phyloP scores from a whole-genome alignment of 2,329 filamentous ascomycete genomes.

The Aspergillus oerlinghausenensis region DNA sequence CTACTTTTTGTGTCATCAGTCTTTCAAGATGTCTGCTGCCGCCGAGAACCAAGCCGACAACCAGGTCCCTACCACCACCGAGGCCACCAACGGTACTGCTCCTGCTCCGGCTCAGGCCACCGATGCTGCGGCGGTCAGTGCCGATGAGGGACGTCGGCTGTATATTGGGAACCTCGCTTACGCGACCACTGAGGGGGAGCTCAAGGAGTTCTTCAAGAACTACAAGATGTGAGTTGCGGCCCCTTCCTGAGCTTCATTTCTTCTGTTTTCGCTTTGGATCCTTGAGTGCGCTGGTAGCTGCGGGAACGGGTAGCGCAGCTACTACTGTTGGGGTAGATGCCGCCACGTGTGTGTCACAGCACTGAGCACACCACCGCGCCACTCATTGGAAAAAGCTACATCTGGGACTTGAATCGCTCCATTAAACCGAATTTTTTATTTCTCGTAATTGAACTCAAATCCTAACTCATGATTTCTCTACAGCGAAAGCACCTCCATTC shows the following conservation, averaged over 20 bases:
- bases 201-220: conserved; percentile 99
- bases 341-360: conserved; percentile 4
- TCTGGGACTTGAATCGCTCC: not conserved
- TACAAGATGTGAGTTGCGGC: conserved; percentile 85
- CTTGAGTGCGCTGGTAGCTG: not conserved
- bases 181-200: conserved; percentile 99
- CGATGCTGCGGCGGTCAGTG: conserved; percentile 92
- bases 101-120: conserved; percentile 66
- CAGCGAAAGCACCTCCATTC: conserved; percentile 98
- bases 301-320: not conserved
- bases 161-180: conserved; percentile 99
- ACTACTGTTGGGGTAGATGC: not conserved
- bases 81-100: conserved; percentile 54
- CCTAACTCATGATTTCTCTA: conserved; percentile 32
- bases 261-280: not conserved
- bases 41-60: conserved; percentile 65
- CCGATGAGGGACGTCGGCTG: conserved; percentile 96
- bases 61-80: conserved; percentile 59
- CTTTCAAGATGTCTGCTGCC: conserved; percentile 72
- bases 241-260: conserved; percentile 5
- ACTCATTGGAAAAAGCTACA: not conserved
- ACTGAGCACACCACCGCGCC: not conserved
- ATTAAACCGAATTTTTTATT: not conserved
- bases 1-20: conserved; percentile 39
- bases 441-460: conserved; percentile 6